Evolutionary conservation across 176 grass and related monocot species (phyloP).

Genomic region (Rhynchospora breviuscula): DNA sequence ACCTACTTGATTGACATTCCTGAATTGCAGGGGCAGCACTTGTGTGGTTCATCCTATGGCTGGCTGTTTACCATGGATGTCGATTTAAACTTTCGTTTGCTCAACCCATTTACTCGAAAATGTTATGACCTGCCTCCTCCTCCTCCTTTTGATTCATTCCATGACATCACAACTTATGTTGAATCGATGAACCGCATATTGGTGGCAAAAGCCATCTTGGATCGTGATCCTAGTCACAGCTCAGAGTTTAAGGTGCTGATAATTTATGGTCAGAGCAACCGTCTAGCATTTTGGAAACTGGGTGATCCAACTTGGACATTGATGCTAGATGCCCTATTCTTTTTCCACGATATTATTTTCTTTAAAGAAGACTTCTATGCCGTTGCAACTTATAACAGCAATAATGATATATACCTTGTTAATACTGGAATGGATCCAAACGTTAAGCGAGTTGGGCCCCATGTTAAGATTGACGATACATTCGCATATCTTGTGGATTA

Average conservation of each 20-base stretch:
- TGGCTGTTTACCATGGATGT: neutral
- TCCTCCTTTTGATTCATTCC: neutral
- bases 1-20: neutral
- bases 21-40: neutral
- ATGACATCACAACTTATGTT: too few species aligned
- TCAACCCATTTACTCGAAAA: neutral
- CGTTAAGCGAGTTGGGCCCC: neutral
- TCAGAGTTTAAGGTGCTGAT: neutral
- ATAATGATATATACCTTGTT: neutral
- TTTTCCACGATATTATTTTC: neutral
- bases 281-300: neutral
- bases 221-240: neutral
- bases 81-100: neutral
- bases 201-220: neutral
- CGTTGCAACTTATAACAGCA: neutral
- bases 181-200: neutral
- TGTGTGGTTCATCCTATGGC: neutral
- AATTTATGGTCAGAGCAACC: neutral
- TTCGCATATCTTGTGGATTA: neutral
- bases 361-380: slow-evolving; percentile 10
- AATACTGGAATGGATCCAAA: neutral
- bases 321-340: neutral
- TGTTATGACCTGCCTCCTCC: neutral
- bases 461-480: neutral
- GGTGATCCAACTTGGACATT: neutral